Conservation (phyloP, 106 monocot species). For the Posidonia australis region DNA sequence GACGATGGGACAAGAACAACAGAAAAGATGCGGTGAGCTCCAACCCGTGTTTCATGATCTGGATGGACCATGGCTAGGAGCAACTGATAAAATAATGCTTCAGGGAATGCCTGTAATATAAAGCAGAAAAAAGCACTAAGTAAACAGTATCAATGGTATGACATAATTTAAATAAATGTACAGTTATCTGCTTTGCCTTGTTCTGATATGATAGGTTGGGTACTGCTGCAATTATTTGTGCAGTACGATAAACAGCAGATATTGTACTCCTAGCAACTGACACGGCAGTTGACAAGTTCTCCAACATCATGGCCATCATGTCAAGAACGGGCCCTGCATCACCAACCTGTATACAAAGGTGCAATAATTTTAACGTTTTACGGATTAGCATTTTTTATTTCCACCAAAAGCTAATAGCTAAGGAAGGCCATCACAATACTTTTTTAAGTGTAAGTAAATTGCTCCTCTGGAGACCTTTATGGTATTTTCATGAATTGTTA, state of each 20-base stretch:
- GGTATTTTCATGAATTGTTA: too few species aligned
- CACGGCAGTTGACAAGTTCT: slow-evolving; percentile 46
- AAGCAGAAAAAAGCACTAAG: neutral
- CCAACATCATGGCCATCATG: slow-evolving; percentile 68
- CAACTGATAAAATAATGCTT: slow-evolving; percentile 74
- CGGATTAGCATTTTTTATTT: neutral
- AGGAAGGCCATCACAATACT: too few species aligned
- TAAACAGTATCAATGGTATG: neutral
- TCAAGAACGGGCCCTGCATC: slow-evolving; percentile 91
- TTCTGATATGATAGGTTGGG: slow-evolving; percentile 72
- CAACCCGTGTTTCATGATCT: slow-evolving; percentile 73
- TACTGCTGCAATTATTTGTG: slow-evolving; percentile 76
- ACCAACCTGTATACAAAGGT: slow-evolving; percentile 43
- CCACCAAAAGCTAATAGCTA: neutral
- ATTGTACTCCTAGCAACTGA: slow-evolving; percentile 67
- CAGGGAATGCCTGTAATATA: slow-evolving; percentile 63
- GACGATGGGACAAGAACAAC: slow-evolving; percentile 86
- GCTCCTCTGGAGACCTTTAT: too few species aligned
- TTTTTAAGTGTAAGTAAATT: too few species aligned
- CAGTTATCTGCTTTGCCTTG: slow-evolving; percentile 27
- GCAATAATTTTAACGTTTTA: neutral
- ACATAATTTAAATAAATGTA: neutral
- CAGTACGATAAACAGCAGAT: slow-evolving; percentile 71
- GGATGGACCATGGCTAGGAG: slow-evolving; percentile 77
- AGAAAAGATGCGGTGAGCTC: slow-evolving; percentile 81